phyloP scores from a whole-genome alignment of 305 asterid species.

The Solanum hybrid region DNA sequence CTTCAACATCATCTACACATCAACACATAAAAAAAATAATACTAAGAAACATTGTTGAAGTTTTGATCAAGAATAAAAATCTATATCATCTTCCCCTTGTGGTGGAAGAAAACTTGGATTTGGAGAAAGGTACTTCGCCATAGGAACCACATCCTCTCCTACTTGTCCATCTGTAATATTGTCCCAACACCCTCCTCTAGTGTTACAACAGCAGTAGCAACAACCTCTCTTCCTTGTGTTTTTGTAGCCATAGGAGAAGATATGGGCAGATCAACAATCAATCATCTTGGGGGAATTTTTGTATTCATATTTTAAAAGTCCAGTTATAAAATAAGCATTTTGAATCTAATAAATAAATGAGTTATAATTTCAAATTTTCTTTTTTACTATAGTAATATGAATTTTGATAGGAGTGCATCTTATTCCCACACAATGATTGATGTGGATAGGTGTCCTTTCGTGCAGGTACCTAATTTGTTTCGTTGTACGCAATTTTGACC shows the following conservation, averaged over 20 bases:
- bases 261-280: background rate
- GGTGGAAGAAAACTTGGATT: constrained; percentile 25
- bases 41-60: background rate
- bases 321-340: background rate
- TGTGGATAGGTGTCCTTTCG: too few species aligned
- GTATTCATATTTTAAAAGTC: background rate
- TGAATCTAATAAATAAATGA: too few species aligned
- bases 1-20: too few species aligned
- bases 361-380: too few species aligned
- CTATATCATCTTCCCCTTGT: background rate
- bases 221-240: too few species aligned
- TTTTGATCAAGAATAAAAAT: background rate
- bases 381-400: background rate
- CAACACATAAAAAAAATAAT: background rate
- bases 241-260: too few species aligned
- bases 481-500: too few species aligned
- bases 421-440: too few species aligned
- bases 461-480: too few species aligned
- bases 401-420: background rate
- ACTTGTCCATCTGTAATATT: too few species aligned
- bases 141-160: background rate
- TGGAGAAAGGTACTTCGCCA: constrained; percentile 1
- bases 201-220: too few species aligned
- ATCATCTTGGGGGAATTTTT: background rate
- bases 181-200: too few species aligned